Evolutionary conservation across 495 filamentous ascomycete genomes (phyloP).

Genomic region (Hapsidospora chrysogenum): DNA sequence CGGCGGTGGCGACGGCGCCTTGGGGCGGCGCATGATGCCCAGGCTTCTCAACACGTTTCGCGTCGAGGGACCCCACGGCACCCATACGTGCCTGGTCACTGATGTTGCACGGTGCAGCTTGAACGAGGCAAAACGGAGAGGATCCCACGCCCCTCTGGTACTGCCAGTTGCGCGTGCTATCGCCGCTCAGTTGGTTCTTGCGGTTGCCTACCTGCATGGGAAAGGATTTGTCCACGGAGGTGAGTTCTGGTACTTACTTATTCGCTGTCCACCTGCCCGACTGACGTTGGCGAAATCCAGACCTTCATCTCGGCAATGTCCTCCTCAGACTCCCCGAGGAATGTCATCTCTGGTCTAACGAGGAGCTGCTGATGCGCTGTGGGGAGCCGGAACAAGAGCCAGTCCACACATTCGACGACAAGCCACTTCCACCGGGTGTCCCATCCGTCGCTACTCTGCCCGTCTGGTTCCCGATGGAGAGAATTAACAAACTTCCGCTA

Average conservation of each 20-base stretch:
- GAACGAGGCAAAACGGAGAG: background rate
- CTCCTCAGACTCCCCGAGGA: background rate
- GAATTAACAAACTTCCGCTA: no score
- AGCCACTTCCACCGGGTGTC: background rate
- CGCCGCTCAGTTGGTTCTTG: background rate
- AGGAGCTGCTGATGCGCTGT: background rate
- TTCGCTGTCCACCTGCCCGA: no score
- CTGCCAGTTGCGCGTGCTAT: background rate
- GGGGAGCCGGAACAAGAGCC: background rate
- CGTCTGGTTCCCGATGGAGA: background rate
- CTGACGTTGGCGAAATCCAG: no score
- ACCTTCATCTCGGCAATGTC: background rate
- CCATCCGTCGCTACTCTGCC: background rate
- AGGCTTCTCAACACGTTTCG: constrained; percentile 15
- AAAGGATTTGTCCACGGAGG: background rate
- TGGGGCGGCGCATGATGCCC: constrained; percentile 1
- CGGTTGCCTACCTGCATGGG: background rate
- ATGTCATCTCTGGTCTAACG: no score
- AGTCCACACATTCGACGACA: background rate
- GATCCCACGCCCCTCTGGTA: background rate
- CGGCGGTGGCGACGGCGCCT: background rate
- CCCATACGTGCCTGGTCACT: constrained; percentile 17
- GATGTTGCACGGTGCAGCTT: background rate
- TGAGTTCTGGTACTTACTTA: background rate
- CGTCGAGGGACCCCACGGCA: constrained; percentile 20